Evolutionary conservation across 2,329 filamentous ascomycete species (phyloP).

Genomic region (Zelopaecilomyces penicillatus): DNA sequence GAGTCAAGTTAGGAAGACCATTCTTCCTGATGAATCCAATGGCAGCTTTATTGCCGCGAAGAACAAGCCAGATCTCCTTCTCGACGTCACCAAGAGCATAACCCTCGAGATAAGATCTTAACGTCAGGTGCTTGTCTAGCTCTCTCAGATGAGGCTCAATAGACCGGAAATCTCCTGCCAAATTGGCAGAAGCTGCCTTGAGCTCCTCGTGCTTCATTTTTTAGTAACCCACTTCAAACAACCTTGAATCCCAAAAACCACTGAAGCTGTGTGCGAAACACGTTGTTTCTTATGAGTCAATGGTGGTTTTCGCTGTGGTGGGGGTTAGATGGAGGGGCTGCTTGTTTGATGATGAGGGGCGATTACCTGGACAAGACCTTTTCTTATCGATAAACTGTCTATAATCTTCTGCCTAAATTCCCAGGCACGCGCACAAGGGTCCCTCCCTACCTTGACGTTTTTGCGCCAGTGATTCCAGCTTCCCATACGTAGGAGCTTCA

Average conservation of each 20-base stretch:
- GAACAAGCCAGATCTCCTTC: conserved; percentile 71
- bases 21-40: conserved; percentile 74
- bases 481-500: conserved; percentile 15
- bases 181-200: conserved; percentile 39
- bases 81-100: conserved; percentile 72
- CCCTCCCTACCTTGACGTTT: conserved; percentile 4
- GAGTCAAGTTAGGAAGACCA: conserved; percentile 63
- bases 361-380: conserved; percentile 1
- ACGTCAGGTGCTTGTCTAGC: conserved; percentile 78
- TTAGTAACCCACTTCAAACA: not conserved
- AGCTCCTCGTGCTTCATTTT: conserved; percentile 52
- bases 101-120: conserved; percentile 78
- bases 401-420: conserved; percentile 17
- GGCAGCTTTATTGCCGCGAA: conserved; percentile 79
- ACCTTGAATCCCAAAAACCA: not conserved
- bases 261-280: not conserved
- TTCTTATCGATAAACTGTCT: conserved; percentile 16
- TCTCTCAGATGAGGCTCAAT: conserved; percentile 66
- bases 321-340: conserved; percentile 16
- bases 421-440: conserved; percentile 13
- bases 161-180: conserved; percentile 68
- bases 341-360: conserved; percentile 7
- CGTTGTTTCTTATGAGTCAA: conserved; percentile 14
- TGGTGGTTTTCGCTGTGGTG: conserved; percentile 17
- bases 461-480: conserved; percentile 8